A percentile compares a stretch with the other conserved stretches of the same genome.
Evolutionary conservation across 805 yeast species (phyloP).

Genomic region (Metschnikowia vanudenii): DNA sequence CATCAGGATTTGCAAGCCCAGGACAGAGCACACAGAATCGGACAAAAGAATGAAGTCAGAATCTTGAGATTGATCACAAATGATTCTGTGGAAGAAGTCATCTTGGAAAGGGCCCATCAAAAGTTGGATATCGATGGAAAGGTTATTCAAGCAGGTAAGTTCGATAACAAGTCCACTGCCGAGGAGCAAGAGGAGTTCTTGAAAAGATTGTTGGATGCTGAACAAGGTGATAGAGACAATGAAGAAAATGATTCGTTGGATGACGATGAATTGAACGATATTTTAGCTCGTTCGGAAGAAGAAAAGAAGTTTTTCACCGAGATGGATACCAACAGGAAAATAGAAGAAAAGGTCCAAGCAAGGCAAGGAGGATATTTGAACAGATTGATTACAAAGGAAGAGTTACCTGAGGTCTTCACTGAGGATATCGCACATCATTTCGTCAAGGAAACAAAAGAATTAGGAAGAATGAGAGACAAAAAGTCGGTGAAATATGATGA

Average conservation of each 20-base stretch:
- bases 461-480: conserved; percentile 28
- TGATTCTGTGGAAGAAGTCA: conserved; percentile 82
- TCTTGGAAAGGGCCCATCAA: conserved; percentile 78
- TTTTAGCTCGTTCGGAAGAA: conserved; percentile 64
- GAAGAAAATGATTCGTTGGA: conserved; percentile 58
- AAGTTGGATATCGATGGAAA: conserved; percentile 85
- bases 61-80: conserved; percentile 76
- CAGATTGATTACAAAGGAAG: conserved; percentile 25
- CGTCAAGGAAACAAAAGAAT: conserved; percentile 26
- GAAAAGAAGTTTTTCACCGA: conserved; percentile 55
- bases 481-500: conserved; percentile 31
- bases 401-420: conserved; percentile 27
- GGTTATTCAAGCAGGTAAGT: conserved; percentile 89
- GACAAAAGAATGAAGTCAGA: conserved; percentile 84
- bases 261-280: conserved; percentile 70
- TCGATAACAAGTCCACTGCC: conserved; percentile 80
- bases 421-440: conserved; percentile 30
- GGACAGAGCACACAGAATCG: conserved; percentile 88
- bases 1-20: conserved; percentile 91
- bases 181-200: conserved; percentile 84
- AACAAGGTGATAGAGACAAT: conserved; percentile 51
- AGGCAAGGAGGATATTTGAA: conserved; percentile 24
- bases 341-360: conserved; percentile 20
- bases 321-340: conserved; percentile 58
- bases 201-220: conserved; percentile 69